Base-by-base conservation (phyloP, 1,139 yeast species). In the Suhomyces coccinellae region DNA sequence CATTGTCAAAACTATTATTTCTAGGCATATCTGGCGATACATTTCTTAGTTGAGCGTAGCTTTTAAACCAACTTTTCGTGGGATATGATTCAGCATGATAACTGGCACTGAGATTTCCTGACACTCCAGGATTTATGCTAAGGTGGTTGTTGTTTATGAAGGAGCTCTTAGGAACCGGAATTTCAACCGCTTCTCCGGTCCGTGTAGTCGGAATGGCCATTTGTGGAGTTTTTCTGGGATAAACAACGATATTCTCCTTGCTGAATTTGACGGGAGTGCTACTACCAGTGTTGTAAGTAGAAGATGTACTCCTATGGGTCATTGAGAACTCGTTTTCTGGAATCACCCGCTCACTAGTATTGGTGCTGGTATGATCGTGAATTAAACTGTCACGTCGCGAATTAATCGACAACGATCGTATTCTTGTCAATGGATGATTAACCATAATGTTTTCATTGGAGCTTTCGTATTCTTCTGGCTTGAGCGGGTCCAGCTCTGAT, bases 131-230 rank as follows among this genome's bases (percentile, higher is more conserved):
- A 13, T 20, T 34, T 13, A 27, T 24, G 27, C 22, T 30, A n/a
- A 27, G 8, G 16, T 17, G 39, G 29, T 29, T 29, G n/a, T 32
- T 34, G 13, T 20, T 36, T 9, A 55, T 55, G 56, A 52, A 58
- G 6, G 65, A 57, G 28, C 61, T 65, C 49, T 66, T 63, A 13
- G 71, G 59, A 1, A 79, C 75, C 1, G 87, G 85, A 17, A 87
- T 86, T 57, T 87, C 95, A 6, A 87, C 79, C 0, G 93, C 79
- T 54, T 83, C 95, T 2, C 95, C 95, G 29, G 81, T 78, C 48
- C 90, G 66, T 0, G 95, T 85, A 0, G 95, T 87, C 0, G 95
- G 93, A 33, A 87, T 87, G 0, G 95, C 87, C 84, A 87, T 81
- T 55, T 76, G 77, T 1, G 91, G 93, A 0, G 91, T 85, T 2